Evolutionary conservation across 768 basidiomycete species (phyloP).

Genomic region (Rossbeevera mucosa): DNA sequence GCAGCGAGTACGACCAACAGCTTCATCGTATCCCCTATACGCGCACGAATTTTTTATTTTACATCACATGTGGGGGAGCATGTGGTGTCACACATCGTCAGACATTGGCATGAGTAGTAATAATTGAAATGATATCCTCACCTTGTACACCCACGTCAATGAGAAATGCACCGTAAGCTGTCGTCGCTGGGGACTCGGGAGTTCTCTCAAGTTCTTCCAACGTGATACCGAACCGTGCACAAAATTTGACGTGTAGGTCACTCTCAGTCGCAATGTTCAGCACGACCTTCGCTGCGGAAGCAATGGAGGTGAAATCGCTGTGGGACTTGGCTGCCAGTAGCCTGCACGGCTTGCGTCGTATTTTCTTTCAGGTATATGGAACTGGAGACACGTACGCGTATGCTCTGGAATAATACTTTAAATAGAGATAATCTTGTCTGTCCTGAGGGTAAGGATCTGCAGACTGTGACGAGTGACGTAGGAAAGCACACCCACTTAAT

Average conservation of each 20-base stretch:
- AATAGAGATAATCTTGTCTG: conserved; percentile 79
- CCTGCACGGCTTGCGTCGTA: conserved; percentile 30
- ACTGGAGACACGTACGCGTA: conserved; percentile 47
- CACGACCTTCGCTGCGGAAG: conserved; percentile 59
- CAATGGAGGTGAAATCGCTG: conserved; percentile 52
- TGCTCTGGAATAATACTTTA: conserved; percentile 82
- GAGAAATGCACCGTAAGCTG: conserved; percentile 84
- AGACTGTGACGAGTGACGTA: neutral
- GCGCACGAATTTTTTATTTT: too few relatives aligned
- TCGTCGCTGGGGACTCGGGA: conserved; percentile 65
- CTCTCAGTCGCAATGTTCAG: conserved; percentile 64
- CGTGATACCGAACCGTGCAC: conserved; percentile 64
- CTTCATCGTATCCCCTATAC: conserved; percentile 60
- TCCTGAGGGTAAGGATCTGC: neutral
- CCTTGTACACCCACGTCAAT: conserved; percentile 67
- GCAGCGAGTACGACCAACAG: conserved; percentile 79
- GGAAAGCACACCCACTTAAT: conserved; percentile 54
- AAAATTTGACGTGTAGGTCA: conserved; percentile 65
- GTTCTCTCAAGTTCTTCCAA: conserved; percentile 55
- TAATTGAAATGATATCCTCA: neutral
- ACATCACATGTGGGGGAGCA: too few relatives aligned
- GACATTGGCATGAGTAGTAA: too few relatives aligned
- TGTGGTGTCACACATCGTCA: too few relatives aligned
- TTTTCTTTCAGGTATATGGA: neutral
- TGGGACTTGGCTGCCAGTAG: conserved; percentile 76